phyloP scores from a whole-genome alignment of 805 yeast genomes.

The Ogataea nakhonphanomensis region DNA sequence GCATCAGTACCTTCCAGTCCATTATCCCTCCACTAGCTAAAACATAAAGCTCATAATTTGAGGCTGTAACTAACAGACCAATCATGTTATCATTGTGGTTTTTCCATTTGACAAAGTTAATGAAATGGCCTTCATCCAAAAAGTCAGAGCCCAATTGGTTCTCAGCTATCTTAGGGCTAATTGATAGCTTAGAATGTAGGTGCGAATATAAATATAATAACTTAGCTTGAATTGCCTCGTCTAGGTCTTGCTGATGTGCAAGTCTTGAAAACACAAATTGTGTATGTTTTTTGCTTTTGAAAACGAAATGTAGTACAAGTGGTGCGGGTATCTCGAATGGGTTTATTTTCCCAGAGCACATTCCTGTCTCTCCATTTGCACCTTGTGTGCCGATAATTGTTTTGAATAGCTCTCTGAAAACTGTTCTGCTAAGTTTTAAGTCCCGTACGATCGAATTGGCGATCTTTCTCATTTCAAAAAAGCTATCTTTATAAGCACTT shows the following conservation, averaged over 20 bases:
- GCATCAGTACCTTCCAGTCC: conserved; percentile 53
- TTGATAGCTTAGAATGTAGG: conserved; percentile 17
- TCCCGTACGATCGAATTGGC: conserved; percentile 49
- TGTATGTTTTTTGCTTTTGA: conserved; percentile 63
- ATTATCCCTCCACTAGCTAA: conserved; percentile 54
- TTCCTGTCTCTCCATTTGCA: conserved; percentile 26
- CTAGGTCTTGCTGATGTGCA: conserved; percentile 18
- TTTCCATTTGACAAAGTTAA: conserved; percentile 27
- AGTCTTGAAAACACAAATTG: conserved; percentile 47
- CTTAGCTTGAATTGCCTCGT: conserved; percentile 22
- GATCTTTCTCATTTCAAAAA: conserved; percentile 67
- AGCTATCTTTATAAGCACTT: conserved; percentile 73
- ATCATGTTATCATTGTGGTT: conserved; percentile 22
- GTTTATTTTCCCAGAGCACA: conserved; percentile 37
- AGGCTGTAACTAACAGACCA: conserved; percentile 29
- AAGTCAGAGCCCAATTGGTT: conserved; percentile 10
- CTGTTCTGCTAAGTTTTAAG: conserved; percentile 36
- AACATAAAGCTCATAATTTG: conserved; percentile 57
- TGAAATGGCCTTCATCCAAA: conserved; percentile 22
- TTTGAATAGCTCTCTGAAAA: conserved; percentile 28
- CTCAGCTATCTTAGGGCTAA: conserved; percentile 11
- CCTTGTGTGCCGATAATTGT: conserved; percentile 31
- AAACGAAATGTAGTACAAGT: conserved; percentile 72
- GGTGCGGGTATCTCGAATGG: conserved; percentile 55
- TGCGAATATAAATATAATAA: conserved; percentile 29